A percentile compares a stretch with the other conserved stretches of the same genome.
phyloP scores from a whole-genome alignment of 371 early-diverging fungal genomes.

The Haplosporangium sp. region DNA sequence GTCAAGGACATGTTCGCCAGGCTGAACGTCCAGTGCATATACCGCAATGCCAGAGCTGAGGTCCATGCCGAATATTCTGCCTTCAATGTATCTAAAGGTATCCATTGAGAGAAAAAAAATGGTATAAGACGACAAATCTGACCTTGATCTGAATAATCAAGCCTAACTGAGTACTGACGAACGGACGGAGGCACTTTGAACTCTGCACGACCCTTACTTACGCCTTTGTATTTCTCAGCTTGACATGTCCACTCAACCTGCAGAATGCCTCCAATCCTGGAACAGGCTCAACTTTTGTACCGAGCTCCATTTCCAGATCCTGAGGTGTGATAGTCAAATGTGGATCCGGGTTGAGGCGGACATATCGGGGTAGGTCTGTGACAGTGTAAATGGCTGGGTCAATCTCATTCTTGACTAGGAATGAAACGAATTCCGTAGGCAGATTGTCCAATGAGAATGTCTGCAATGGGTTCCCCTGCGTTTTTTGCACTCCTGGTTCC shows the following conservation, averaged over 20 bases:
- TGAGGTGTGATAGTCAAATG: slow-evolving; percentile 55
- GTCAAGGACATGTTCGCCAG: slow-evolving; percentile 81
- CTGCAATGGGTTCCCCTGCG: not conserved
- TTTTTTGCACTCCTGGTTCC: no score
- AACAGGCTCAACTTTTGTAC: slow-evolving; percentile 44
- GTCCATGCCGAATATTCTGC: slow-evolving; percentile 84
- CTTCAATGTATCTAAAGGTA: slow-evolving; percentile 35
- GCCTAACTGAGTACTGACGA: no score
- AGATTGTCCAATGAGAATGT: slow-evolving; percentile 60
- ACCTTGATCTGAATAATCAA: no score
- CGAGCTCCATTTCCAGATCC: slow-evolving; percentile 59
- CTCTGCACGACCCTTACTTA: slow-evolving; percentile 8
- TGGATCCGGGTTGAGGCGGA: slow-evolving; percentile 70
- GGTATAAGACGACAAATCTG: no score
- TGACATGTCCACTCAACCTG: slow-evolving; percentile 23
- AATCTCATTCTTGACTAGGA: slow-evolving; percentile 73
- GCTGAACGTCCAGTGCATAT: slow-evolving; percentile 67
- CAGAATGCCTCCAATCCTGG: slow-evolving; percentile 50
- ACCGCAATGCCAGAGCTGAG: slow-evolving; percentile 85
- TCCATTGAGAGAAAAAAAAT: no score
- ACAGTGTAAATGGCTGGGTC: slow-evolving; percentile 73
- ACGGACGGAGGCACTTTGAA: no score
- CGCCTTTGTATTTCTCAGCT: slow-evolving; percentile 45
- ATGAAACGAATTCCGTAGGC: slow-evolving; percentile 67
- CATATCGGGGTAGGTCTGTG: slow-evolving; percentile 73